Evolutionary conservation across 2,329 filamentous ascomycete genomes (phyloP).

Genomic region (Epichloe sibirici): DNA sequence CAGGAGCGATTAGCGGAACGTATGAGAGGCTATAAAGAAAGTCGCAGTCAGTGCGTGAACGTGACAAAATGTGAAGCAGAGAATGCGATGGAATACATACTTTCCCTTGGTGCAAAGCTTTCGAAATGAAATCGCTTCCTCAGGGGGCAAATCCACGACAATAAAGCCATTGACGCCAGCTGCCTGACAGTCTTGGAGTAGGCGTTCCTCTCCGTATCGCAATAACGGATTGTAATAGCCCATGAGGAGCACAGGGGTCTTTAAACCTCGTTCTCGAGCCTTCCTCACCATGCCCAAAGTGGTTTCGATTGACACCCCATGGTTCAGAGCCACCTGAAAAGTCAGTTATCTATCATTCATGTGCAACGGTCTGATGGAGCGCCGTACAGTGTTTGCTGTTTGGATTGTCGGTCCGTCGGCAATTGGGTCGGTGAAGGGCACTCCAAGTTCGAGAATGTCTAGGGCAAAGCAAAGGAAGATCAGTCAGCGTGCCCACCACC

Average conservation of each 20-base stretch:
- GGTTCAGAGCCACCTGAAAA: constrained; percentile 55
- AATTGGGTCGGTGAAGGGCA: constrained; percentile 96
- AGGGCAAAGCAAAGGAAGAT: not conserved
- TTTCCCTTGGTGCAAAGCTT: constrained; percentile 68
- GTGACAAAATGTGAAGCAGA: not conserved
- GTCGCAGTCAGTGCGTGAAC: not conserved
- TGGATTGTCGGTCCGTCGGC: constrained; percentile 97
- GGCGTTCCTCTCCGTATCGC: constrained; percentile 83
- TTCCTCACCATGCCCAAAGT: constrained; percentile 75
- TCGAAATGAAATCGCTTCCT: constrained; percentile 89
- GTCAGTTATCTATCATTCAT: constrained; percentile 2
- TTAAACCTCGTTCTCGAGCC: constrained; percentile 65
- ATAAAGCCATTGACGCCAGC: constrained; percentile 94
- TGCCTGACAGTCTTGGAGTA: constrained; percentile 71
- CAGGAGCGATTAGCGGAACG: constrained; percentile 89
- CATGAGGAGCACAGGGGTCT: constrained; percentile 83
- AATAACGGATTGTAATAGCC: constrained; percentile 97
- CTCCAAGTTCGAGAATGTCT: constrained; percentile 89
- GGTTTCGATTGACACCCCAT: constrained; percentile 73
- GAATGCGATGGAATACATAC: constrained; percentile 29
- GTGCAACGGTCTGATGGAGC: constrained; percentile 3
- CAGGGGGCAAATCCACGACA: constrained; percentile 86
- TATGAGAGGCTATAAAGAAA: constrained; percentile 59
- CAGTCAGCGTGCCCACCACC: not conserved
- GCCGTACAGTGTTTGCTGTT: constrained; percentile 69